Conservation (phyloP, 2,329 filamentous ascomycete species). For the Aspergillus ochraceus region DNA sequence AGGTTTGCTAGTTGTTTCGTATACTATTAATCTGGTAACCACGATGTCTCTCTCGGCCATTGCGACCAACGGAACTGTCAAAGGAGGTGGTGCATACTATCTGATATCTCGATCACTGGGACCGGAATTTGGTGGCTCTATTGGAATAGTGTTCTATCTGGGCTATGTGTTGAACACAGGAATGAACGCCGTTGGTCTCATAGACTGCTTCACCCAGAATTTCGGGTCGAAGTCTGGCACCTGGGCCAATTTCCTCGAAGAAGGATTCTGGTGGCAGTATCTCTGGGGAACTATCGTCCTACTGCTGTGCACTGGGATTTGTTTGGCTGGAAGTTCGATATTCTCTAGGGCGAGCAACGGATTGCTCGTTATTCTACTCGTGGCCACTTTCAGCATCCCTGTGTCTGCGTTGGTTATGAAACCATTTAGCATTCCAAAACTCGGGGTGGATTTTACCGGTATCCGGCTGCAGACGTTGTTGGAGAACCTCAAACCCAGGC, state of each 20-base stretch:
- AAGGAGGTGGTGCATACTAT: constrained; percentile 85
- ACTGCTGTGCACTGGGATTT: constrained; percentile 70
- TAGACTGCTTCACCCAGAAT: constrained; percentile 78
- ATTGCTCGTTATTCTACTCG: constrained; percentile 67
- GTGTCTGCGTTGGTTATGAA: constrained; percentile 68
- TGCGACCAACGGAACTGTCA: constrained; percentile 84
- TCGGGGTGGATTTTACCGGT: constrained; percentile 75
- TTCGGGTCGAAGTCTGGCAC: constrained; percentile 61
- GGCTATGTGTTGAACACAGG: constrained; percentile 85
- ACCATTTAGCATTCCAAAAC: constrained; percentile 64
- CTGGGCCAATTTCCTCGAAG: constrained; percentile 61
- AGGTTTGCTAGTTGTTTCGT: constrained; percentile 75
- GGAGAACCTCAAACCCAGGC: constrained; percentile 70
- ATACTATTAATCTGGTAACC: constrained; percentile 78
- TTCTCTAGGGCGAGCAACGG: constrained; percentile 80
- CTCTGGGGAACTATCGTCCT: constrained; percentile 72
- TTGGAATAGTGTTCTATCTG: constrained; percentile 86
- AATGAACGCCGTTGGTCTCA: constrained; percentile 81
- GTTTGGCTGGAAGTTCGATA: constrained; percentile 74
- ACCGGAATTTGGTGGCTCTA: constrained; percentile 85
- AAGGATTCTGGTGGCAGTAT: constrained; percentile 76
- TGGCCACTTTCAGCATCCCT: constrained; percentile 79
- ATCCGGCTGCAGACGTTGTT: constrained; percentile 68
- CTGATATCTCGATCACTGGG: constrained; percentile 82
- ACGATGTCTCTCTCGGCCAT: constrained; percentile 85